A percentile compares a stretch with the other conserved stretches of the same genome.
phyloP scores from a whole-genome alignment of 1,284 basidiomycete genomes.

The Entoloma clypeatum region DNA sequence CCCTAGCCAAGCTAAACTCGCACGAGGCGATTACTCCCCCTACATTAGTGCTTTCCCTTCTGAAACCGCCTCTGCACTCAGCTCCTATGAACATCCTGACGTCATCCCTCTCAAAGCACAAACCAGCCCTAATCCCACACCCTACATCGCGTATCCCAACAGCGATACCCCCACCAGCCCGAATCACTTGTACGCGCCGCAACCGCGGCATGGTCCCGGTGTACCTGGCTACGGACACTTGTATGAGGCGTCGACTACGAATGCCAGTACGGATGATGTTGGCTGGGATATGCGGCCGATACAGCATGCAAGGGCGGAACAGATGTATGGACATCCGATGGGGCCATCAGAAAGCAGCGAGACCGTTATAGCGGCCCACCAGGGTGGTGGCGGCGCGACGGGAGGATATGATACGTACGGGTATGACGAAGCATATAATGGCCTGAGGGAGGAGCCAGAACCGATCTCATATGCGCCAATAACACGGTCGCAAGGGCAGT shows the following conservation, averaged over 20 bases:
- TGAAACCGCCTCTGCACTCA: constrained; percentile 23
- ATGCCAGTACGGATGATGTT: constrained; percentile 28
- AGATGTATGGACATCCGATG: constrained; percentile 5
- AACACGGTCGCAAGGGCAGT: too few relatives aligned
- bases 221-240: constrained; percentile 10
- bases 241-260: constrained; percentile 15
- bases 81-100: constrained; percentile 24
- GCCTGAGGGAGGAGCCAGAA: too few relatives aligned
- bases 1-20: constrained; percentile 46
- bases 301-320: constrained; percentile 11
- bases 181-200: constrained; percentile 22
- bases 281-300: constrained; percentile 25
- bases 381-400: too few relatives aligned
- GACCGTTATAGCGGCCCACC: neutral
- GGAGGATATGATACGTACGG: too few relatives aligned
- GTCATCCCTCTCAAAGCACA: constrained; percentile 18
- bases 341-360: neutral
- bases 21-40: constrained; percentile 27
- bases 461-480: too few relatives aligned
- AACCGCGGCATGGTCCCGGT: constrained; percentile 7
- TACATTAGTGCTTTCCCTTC: constrained; percentile 24
- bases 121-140: constrained; percentile 12
- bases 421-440: too few relatives aligned
- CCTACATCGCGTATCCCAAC: constrained; percentile 26
- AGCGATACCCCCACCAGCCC: constrained; percentile 19